Evolutionary conservation across 306 rosid genomes (phyloP).

Genomic region (Rosa persica): DNA sequence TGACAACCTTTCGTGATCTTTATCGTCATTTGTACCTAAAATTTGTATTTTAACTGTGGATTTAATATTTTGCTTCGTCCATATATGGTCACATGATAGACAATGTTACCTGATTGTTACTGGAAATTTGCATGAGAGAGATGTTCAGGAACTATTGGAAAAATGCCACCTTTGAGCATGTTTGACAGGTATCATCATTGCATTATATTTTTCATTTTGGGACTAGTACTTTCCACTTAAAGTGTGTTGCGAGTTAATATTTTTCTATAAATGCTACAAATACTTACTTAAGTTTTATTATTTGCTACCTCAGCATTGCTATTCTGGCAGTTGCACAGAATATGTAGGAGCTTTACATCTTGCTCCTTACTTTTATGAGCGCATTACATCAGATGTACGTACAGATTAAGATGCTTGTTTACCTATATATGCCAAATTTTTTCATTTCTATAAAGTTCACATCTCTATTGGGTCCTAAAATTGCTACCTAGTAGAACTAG

Average conservation of each 20-base stretch:
- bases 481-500: background rate
- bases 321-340: constrained; percentile 96
- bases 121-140: constrained; percentile 98
- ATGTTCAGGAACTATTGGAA: constrained; percentile 96
- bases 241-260: too few species aligned
- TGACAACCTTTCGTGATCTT: background rate
- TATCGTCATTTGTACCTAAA: background rate
- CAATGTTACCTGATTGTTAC: constrained; percentile 96
- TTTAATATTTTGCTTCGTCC: constrained; percentile 26
- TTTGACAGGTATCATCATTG: constrained; percentile 74
- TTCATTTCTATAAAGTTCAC: background rate
- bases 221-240: too few species aligned
- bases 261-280: too few species aligned
- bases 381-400: constrained; percentile 98
- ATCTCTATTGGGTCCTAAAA: background rate
- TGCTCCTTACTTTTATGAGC: constrained; percentile 95
- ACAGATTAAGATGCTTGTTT: background rate
- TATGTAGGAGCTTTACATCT: constrained; percentile 94
- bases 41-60: background rate
- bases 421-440: background rate
- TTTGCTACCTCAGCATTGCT: constrained; percentile 66
- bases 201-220: background rate
- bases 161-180: constrained; percentile 99
- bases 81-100: constrained; percentile 99
- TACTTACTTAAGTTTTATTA: too few species aligned